A percentile compares a stretch with the other conserved stretches of the same genome.
phyloP scores from a whole-genome alignment of 2,329 filamentous ascomycete species.

The Phaeomoniella chlamydospora region DNA sequence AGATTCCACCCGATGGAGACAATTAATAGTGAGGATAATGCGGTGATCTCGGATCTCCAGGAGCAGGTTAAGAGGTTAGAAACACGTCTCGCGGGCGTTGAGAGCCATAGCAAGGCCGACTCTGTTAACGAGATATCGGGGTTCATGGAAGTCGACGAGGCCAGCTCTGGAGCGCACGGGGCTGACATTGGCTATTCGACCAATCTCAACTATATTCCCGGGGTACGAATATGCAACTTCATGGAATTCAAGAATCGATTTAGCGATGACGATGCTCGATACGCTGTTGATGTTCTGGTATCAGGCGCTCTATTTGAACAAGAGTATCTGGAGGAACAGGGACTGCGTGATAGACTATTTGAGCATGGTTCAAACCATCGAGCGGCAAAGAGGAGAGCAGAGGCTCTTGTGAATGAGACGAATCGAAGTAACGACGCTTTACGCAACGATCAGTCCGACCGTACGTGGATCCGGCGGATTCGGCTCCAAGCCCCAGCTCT shows the following conservation, averaged over 20 bases:
- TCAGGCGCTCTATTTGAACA: background rate
- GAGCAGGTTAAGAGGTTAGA: background rate
- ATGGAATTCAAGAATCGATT: background rate
- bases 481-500: background rate
- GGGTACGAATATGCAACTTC: background rate
- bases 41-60: background rate
- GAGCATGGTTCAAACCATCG: background rate
- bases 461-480: background rate
- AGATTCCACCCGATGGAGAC: background rate
- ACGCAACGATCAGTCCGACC: background rate
- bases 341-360: background rate
- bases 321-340: background rate
- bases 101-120: background rate
- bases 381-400: background rate
- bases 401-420: background rate
- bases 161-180: background rate
- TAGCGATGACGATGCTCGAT: background rate
- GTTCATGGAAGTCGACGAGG: background rate
- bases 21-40: background rate
- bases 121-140: background rate
- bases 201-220: background rate
- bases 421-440: background rate
- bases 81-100: background rate
- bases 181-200: background rate
- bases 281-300: background rate